Percentiles rank a stretch among this genome's conserved stretches.
Conservation (phyloP, 1,284 basidiomycete species). For the Flammula alnicola region DNA sequence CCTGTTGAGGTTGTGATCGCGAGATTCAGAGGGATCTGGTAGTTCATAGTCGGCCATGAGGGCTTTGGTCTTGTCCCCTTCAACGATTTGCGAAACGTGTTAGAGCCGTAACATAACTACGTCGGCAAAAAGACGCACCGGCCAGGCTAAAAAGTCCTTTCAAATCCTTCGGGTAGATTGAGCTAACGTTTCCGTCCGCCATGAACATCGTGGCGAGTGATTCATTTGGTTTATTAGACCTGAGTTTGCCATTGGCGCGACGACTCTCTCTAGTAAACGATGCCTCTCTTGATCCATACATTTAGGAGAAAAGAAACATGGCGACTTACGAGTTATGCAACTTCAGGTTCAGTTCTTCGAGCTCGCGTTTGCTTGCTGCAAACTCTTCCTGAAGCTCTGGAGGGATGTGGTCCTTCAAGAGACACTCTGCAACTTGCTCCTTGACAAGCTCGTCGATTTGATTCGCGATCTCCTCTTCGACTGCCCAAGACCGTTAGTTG, state of each 20-base stretch:
- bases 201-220: conserved; percentile 50
- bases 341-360: conserved; percentile 51
- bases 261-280: conserved; percentile 51
- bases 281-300: neutral
- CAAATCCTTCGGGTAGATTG: conserved; percentile 50
- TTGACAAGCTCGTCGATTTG: conserved; percentile 53
- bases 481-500: conserved; percentile 36
- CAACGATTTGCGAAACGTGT: neutral
- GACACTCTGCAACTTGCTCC: conserved; percentile 46
- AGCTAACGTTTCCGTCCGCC: conserved; percentile 47
- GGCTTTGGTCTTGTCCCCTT: conserved; percentile 38
- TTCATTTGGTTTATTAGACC: conserved; percentile 42
- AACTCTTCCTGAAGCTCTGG: conserved; percentile 52
- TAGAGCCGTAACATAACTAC: neutral
- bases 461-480: conserved; percentile 46
- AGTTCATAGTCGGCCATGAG: conserved; percentile 52
- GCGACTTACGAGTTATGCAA: conserved; percentile 59
- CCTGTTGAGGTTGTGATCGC: conserved; percentile 51
- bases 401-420: conserved; percentile 51
- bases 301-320: neutral
- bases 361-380: conserved; percentile 46
- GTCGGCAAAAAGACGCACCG: neutral
- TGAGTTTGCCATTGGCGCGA: conserved; percentile 51
- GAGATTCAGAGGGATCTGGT: conserved; percentile 30
- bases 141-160: conserved; percentile 46